Conservation (phyloP, 805 yeast genomes). For the Kluyveromyces wickerhamii region DNA sequence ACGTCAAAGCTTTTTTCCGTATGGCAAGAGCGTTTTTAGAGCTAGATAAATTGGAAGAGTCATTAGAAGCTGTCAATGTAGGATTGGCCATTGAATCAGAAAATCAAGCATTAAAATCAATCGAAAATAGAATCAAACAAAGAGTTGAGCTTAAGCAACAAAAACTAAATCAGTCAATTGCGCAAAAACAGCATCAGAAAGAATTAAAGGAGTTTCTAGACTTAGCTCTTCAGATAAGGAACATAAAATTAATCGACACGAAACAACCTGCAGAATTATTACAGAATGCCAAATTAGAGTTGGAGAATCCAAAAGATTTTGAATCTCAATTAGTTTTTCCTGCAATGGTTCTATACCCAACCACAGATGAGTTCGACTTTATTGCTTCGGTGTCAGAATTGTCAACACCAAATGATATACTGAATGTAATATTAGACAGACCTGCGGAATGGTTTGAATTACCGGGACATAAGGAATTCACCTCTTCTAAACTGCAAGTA, state of each 20-base stretch:
- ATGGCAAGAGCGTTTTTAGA: conserved; percentile 74
- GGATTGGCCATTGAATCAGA: conserved; percentile 55
- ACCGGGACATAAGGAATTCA: conserved; percentile 54
- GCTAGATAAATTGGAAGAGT: conserved; percentile 64
- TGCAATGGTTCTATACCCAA: conserved; percentile 72
- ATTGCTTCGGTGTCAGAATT: conserved; percentile 69
- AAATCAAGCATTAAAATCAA: conserved; percentile 45
- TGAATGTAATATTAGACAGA: conserved; percentile 53
- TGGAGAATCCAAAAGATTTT: conserved; percentile 59
- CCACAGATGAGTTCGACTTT: conserved; percentile 76
- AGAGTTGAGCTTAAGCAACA: conserved; percentile 32
- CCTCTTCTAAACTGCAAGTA: conserved; percentile 51
- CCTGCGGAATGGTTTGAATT: conserved; percentile 60
- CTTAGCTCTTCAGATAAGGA: conserved; percentile 56
- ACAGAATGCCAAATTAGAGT: conserved; percentile 42
- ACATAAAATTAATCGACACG: conserved; percentile 42
- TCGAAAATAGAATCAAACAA: conserved; percentile 36
- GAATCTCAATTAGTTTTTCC: conserved; percentile 81
- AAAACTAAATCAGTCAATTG: conserved; percentile 17
- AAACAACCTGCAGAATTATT: conserved; percentile 49
- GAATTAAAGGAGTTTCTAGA: conserved; percentile 39
- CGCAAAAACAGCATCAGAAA: conserved; percentile 28
- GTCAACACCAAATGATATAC: conserved; percentile 53
- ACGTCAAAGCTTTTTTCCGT: conserved; percentile 78
- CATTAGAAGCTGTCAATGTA: conserved; percentile 54